These are phyloP conservation scores for Cryptococcus hybrid DNA, from an alignment of 1,284 basidiomycete species.

Conservation along the genomic window DNA sequence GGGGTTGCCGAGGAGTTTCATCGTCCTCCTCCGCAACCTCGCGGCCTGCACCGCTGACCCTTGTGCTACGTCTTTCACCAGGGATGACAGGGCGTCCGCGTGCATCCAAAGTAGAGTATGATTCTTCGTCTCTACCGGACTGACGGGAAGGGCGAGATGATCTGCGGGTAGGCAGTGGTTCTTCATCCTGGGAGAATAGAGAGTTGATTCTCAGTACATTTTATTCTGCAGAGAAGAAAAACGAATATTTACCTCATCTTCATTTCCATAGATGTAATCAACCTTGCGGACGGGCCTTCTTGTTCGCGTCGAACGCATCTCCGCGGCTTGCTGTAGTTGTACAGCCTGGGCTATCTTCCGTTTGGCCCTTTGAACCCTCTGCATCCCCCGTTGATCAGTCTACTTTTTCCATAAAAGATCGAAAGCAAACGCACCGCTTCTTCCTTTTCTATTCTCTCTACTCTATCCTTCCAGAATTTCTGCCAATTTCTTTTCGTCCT, in stretches of 20 bases:
- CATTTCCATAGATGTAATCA: slow-evolving; percentile 39
- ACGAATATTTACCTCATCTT: background rate
- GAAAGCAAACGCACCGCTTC: slow-evolving; percentile 24
- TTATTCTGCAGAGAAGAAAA: background rate
- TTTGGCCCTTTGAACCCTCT: slow-evolving; percentile 29
- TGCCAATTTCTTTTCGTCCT: slow-evolving; percentile 34
- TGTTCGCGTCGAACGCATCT: slow-evolving; percentile 38
- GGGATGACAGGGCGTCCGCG: slow-evolving; percentile 31
- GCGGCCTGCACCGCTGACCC: background rate
- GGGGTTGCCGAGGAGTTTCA: slow-evolving; percentile 1
- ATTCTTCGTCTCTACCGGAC: background rate
- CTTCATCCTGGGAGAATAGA: background rate
- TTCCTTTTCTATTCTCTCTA: slow-evolving; percentile 43
- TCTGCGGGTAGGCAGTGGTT: background rate
- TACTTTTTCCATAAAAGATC: background rate
- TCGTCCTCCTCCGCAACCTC: background rate
- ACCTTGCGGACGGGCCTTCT: slow-evolving; percentile 32
- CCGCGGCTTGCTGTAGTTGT: slow-evolving; percentile 31
- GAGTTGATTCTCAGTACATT: too few relatives aligned
- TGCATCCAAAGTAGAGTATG: slow-evolving; percentile 7
- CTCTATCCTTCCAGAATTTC: slow-evolving; percentile 21
- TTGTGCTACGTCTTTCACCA: slow-evolving; percentile 27
- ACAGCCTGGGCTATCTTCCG: slow-evolving; percentile 23
- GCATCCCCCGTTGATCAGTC: slow-evolving; percentile 1
- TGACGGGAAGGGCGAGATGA: background rate